Percentiles rank a stretch among this genome's conserved stretches.
Conservation (phyloP, 495 filamentous ascomycete species). For the Poronia punctata region DNA sequence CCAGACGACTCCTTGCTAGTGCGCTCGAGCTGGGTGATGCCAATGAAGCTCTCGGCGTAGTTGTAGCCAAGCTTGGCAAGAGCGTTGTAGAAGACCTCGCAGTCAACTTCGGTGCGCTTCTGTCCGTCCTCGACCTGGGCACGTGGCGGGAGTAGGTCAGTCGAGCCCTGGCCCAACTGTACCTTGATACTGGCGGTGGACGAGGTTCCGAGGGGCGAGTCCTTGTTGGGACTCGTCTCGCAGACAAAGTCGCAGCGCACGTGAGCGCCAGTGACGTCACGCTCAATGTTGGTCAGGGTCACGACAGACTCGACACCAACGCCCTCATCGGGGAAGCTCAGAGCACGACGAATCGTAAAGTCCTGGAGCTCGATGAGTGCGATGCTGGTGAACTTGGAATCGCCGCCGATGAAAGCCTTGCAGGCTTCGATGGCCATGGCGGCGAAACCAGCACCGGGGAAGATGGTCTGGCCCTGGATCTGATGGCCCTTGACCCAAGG, state of each 20-base stretch:
- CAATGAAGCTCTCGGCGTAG: neutral
- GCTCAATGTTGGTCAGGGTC: conserved; percentile 2
- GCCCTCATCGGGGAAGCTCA: conserved; percentile 12
- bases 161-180: conserved; percentile 1
- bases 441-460: conserved; percentile 48
- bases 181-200: conserved; percentile 11
- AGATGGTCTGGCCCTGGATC: conserved; percentile 35
- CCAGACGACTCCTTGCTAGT: neutral
- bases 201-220: too few relatives aligned
- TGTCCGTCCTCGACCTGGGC: conserved; percentile 19
- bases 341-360: conserved; percentile 10
- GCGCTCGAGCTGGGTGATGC: neutral
- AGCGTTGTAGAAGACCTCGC: conserved; percentile 12
- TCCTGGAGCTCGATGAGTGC: conserved; percentile 17
- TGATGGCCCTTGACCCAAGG: conserved; percentile 41
- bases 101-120: conserved; percentile 8
- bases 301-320: conserved; percentile 12
- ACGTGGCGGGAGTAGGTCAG: conserved; percentile 3
- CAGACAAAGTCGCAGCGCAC: conserved; percentile 5
- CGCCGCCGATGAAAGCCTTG: too few relatives aligned
- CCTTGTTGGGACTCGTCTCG: conserved; percentile 2
- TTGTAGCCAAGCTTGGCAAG: conserved; percentile 7
- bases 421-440: conserved; percentile 41
- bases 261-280: neutral
- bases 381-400: neutral